Evolutionary conservation across 805 yeast genomes (phyloP).

Genomic region (Myxozyma geophila): DNA sequence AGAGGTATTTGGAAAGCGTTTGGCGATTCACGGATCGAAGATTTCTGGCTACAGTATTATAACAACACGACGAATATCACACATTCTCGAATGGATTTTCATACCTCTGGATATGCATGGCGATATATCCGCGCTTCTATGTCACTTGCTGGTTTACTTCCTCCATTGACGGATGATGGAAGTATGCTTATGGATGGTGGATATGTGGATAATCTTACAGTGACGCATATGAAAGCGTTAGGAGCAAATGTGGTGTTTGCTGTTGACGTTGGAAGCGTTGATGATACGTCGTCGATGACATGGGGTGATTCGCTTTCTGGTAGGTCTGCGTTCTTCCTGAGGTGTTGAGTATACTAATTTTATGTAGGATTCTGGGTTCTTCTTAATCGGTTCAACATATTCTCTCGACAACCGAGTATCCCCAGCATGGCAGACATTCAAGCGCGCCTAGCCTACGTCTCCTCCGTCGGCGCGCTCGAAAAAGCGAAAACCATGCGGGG

Average conservation of each 20-base stretch:
- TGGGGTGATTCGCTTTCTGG: conserved; percentile 87
- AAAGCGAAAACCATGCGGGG: conserved; percentile 83
- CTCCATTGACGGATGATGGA: conserved; percentile 87
- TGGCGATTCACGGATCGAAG: conserved; percentile 91
- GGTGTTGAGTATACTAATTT: background rate
- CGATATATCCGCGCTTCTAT: conserved; percentile 92
- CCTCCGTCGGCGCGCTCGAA: conserved; percentile 91
- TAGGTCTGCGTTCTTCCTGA: background rate
- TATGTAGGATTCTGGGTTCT: conserved; percentile 80
- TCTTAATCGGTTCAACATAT: conserved; percentile 85
- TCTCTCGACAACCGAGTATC: conserved; percentile 81
- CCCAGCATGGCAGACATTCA: conserved; percentile 97
- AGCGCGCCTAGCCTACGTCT: conserved; percentile 88
- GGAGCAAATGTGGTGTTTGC: conserved; percentile 91
- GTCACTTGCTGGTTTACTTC: conserved; percentile 92
- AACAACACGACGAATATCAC: conserved; percentile 95
- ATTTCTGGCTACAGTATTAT: conserved; percentile 88
- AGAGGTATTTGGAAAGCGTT: conserved; percentile 97
- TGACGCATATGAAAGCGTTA: conserved; percentile 77
- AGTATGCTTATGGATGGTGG: conserved; percentile 96
- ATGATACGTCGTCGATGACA: conserved; percentile 84
- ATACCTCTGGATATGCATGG: conserved; percentile 93
- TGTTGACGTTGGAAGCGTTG: conserved; percentile 93
- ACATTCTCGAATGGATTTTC: conserved; percentile 92
- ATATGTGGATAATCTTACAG: conserved; percentile 91